Evolutionary conservation across 805 yeast genomes (phyloP), one percentile per base, ranked within the genome.

Genomic region (Schwanniomyces occidentalis): DNA sequence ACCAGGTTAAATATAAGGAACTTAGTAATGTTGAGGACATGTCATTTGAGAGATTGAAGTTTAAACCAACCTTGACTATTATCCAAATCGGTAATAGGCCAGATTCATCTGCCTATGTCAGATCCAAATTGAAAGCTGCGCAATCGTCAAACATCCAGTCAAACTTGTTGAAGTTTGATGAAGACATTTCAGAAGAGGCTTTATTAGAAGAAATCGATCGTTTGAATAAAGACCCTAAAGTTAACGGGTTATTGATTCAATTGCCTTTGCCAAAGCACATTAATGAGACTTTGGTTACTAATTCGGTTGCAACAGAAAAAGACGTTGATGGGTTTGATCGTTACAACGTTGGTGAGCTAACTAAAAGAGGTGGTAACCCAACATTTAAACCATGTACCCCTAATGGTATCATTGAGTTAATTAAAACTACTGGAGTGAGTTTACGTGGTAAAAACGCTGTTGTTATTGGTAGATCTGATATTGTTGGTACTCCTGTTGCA

Each of bases 241-340:
- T 88, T 27, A 87, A 91, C 58, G 99, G 99, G 32, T 69, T 91
- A 18, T 71, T 91, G 42, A 82, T 91, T 37, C 99, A 90, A 68
- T 74, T 91, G 45, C 99, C 99, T 4, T 68, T 91, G 38, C 99
- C 98, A 21, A 58, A 64, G 19, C 85, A 81, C 52, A 70, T 90
- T 39, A 78, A 85, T 56, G 98, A 91, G 67, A 79, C 83, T 29
- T 61, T 63, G 30, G 73, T 93, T 47, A 93, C 98, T 30, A 80
- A 82, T 52, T 73, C 89, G 2, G 97, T 91, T n/a, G 63, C 72
- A 8, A 76, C 85, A 10, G 79, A 75, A 27, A 91, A 91, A 65
- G 99, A 91, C 53, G 96, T 93, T 30, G 99, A 91, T 60, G 99
- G 99, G 2, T 93, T 91, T 53, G 93, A 90, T 27, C 80, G 89